Evolutionary conservation across 2,329 filamentous ascomycete species (phyloP).

Genomic region (Cryphonectria nitschkei): DNA sequence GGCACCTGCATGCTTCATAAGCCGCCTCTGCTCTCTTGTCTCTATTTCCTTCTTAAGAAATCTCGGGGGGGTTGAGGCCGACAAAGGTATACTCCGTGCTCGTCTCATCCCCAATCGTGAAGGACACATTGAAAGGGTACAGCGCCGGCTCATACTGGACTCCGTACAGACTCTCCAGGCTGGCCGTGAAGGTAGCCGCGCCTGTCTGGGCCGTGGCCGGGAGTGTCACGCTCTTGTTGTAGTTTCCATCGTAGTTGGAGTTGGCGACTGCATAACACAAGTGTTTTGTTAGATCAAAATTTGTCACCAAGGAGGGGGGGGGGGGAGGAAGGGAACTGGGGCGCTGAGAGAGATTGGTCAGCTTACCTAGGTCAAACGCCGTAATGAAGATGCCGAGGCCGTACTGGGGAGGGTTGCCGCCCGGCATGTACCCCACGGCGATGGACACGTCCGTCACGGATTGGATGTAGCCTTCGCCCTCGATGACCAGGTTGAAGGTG

Average conservation of each 20-base stretch:
- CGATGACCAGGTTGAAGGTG: conserved; percentile 43
- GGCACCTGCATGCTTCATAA: background rate
- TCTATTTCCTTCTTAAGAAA: background rate
- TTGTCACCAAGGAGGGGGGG: too few relatives aligned
- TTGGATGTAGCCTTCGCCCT: conserved; percentile 49
- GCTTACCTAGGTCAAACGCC: conserved; percentile 43
- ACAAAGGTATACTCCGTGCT: conserved; percentile 36
- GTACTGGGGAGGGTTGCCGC: conserved; percentile 33
- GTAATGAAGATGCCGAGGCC: conserved; percentile 38
- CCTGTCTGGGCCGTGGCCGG: conserved; percentile 33
- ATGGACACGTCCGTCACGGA: conserved; percentile 48
- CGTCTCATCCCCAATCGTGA: conserved; percentile 35
- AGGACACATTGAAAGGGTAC: conserved; percentile 34
- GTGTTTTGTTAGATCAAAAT: background rate
- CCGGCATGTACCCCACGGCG: conserved; percentile 43
- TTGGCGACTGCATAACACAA: conserved; percentile 22
- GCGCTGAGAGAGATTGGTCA: background rate
- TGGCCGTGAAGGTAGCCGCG: conserved; percentile 34
- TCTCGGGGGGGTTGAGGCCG: background rate
- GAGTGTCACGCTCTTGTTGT: conserved; percentile 36
- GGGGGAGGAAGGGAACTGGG: too few relatives aligned
- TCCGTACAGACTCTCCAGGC: conserved; percentile 37
- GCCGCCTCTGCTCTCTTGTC: background rate
- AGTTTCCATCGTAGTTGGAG: conserved; percentile 36
- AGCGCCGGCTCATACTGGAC: conserved; percentile 31